These are phyloP conservation scores for Grosmannia huntii DNA, from an alignment of 2,329 filamentous ascomycete species.

Conservation along the genomic window DNA sequence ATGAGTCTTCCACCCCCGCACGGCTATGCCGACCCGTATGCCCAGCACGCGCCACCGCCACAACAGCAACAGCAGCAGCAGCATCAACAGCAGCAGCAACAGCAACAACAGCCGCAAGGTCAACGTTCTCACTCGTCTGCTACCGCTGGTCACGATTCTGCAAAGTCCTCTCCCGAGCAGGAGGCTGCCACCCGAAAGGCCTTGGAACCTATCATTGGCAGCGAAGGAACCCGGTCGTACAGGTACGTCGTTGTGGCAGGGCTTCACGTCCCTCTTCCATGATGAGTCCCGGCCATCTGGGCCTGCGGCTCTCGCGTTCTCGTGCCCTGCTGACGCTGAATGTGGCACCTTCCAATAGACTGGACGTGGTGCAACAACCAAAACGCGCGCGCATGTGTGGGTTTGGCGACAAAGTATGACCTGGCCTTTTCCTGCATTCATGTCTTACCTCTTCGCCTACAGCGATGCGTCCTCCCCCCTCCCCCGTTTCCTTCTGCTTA, in stretches of 20 bases:
- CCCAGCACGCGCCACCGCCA: constrained; percentile 1
- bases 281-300: neutral
- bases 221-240: constrained; percentile 11
- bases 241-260: constrained; percentile 6
- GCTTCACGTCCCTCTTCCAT: neutral
- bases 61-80: constrained; percentile 1
- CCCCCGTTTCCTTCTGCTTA: neutral
- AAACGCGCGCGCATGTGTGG: constrained; percentile 94
- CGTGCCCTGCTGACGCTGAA: constrained; percentile 2
- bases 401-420: constrained; percentile 83
- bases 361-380: constrained; percentile 82
- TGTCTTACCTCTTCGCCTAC: neutral
- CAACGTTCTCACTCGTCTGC: constrained; percentile 5
- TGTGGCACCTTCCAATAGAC: constrained; percentile 26
- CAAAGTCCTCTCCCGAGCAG: constrained; percentile 10
- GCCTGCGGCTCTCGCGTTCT: neutral
- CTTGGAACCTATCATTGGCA: constrained; percentile 11
- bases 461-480: neutral
- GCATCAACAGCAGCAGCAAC: neutral
- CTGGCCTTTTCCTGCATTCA: neutral
- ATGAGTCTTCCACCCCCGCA: constrained; percentile 11
- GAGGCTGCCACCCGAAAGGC: constrained; percentile 12
- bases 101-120: neutral
- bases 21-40: constrained; percentile 10
- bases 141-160: constrained; percentile 2